Percentiles rank a stretch among this genome's conserved stretches.
phyloP scores from a whole-genome alignment of 805 yeast species.

The Yarrowia alimentaria region DNA sequence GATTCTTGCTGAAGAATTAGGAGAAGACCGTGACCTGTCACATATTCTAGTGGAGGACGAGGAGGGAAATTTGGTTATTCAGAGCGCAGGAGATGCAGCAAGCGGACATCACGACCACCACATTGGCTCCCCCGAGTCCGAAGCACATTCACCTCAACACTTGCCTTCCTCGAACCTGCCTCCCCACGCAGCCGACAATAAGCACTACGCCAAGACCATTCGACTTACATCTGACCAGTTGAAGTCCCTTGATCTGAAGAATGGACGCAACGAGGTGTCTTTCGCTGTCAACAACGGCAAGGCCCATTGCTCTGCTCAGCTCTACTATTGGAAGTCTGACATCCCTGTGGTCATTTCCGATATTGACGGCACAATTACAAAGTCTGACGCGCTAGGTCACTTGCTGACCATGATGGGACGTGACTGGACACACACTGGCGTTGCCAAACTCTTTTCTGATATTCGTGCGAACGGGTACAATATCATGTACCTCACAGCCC shows the following conservation, averaged over 20 bases:
- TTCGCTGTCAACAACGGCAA: conserved; percentile 83
- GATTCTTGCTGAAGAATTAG: conserved; percentile 71
- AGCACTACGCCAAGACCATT: conserved; percentile 73
- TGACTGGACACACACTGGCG: conserved; percentile 98
- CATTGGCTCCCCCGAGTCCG: conserved; percentile 30
- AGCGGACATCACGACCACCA: conserved; percentile 28
- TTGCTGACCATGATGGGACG: conserved; percentile 88
- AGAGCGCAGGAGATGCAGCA: conserved; percentile 29
- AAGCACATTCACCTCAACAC: conserved; percentile 1
- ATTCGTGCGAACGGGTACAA: conserved; percentile 86
- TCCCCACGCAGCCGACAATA: conserved; percentile 32
- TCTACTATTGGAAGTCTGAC: conserved; percentile 78
- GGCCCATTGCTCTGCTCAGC: conserved; percentile 67
- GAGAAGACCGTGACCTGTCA: conserved; percentile 37
- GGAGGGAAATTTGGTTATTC: conserved; percentile 40
- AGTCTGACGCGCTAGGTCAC: conserved; percentile 96
- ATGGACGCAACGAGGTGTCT: conserved; percentile 74
- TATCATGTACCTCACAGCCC: conserved; percentile 87
- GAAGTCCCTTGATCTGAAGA: conserved; percentile 63
- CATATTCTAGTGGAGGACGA: conserved; percentile 38
- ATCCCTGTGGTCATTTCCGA: conserved; percentile 94
- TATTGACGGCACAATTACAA: conserved; percentile 96
- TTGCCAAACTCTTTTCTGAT: conserved; percentile 86
- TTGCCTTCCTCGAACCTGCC: conserved; percentile 24
- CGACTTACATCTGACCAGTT: conserved; percentile 90